Evolutionary conservation across 176 grass and related monocot species (phyloP).

Genomic region (Leersia perrieri): DNA sequence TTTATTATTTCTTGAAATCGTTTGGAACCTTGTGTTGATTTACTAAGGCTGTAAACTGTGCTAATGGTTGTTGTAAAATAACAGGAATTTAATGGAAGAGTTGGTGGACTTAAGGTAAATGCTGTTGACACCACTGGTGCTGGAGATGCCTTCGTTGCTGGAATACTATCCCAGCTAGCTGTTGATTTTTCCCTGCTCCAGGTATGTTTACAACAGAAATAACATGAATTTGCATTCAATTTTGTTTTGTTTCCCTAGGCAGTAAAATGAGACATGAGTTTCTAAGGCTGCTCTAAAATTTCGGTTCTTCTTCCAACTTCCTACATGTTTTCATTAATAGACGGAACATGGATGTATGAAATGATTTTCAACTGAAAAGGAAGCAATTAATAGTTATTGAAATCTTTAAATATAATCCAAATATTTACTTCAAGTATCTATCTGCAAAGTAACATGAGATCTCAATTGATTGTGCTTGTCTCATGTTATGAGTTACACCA

Average conservation of each 20-base stretch:
- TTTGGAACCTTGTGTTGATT: conserved; percentile 14
- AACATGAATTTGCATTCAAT: neutral
- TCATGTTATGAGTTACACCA: neutral
- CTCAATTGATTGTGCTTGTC: neutral
- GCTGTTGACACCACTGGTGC: conserved; percentile 94
- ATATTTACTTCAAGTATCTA: neutral
- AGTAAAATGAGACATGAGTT: neutral
- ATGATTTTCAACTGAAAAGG: conserved; percentile 7
- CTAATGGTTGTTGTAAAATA: conserved; percentile 11
- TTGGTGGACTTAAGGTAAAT: conserved; percentile 70
- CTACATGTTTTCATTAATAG: conserved; percentile 6
- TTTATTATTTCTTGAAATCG: neutral
- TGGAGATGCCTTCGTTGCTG: conserved; percentile 97
- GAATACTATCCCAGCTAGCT: conserved; percentile 71
- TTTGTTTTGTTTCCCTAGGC: conserved; percentile 14
- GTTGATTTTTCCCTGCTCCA: conserved; percentile 68
- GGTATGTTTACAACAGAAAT: conserved; percentile 42
- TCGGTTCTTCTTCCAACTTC: neutral
- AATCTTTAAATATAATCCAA: conserved; percentile 1
- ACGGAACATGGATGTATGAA: neutral
- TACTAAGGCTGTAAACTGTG: conserved; percentile 1
- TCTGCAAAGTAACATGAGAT: neutral
- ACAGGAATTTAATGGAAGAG: conserved; percentile 88
- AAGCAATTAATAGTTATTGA: neutral
- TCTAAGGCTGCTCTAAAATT: neutral